Percentiles rank a stretch among this genome's conserved stretches.
phyloP scores from a whole-genome alignment of 2,329 filamentous ascomycete genomes.

The Scortechinia acanthostroma region DNA sequence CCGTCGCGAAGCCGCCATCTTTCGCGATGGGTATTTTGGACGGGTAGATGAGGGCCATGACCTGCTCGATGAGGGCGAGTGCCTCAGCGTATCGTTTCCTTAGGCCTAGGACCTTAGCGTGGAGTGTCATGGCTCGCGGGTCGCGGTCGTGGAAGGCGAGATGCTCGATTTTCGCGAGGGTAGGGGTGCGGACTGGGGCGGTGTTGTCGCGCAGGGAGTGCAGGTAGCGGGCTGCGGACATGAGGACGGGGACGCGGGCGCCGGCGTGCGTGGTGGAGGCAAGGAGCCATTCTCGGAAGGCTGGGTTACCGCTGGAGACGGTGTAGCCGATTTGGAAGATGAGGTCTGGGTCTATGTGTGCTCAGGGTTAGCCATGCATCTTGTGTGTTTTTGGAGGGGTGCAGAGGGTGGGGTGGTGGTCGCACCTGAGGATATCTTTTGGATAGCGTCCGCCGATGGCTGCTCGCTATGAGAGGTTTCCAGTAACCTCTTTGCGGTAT shows the following conservation, averaged over 20 bases:
- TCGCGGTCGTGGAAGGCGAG: not conserved
- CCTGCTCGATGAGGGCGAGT: not conserved
- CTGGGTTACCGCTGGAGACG: not conserved
- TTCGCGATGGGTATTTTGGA: not conserved
- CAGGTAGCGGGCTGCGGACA: not conserved
- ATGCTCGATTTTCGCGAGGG: not conserved
- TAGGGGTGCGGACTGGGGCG: not conserved
- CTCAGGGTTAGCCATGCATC: too few relatives aligned
- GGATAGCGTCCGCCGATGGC: too few relatives aligned
- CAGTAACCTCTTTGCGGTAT: too few relatives aligned
- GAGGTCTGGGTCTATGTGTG: not conserved
- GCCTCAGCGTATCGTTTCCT: not conserved
- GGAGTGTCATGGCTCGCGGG: not conserved
- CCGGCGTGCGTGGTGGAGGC: not conserved
- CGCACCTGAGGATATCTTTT: too few relatives aligned
- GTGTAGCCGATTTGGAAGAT: not conserved
- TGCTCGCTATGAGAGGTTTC: too few relatives aligned
- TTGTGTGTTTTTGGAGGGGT: too few relatives aligned
- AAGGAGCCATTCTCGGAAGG: not conserved
- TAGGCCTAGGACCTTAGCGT: not conserved
- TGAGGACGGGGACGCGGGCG: not conserved
- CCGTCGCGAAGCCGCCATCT: not conserved
- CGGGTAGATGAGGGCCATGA: not conserved
- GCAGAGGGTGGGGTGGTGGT: too few relatives aligned
- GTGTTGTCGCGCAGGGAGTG: not conserved